Evolutionary conservation across 371 early-diverging fungal genomes (phyloP).

Genomic region (Parasitella parasitica): DNA sequence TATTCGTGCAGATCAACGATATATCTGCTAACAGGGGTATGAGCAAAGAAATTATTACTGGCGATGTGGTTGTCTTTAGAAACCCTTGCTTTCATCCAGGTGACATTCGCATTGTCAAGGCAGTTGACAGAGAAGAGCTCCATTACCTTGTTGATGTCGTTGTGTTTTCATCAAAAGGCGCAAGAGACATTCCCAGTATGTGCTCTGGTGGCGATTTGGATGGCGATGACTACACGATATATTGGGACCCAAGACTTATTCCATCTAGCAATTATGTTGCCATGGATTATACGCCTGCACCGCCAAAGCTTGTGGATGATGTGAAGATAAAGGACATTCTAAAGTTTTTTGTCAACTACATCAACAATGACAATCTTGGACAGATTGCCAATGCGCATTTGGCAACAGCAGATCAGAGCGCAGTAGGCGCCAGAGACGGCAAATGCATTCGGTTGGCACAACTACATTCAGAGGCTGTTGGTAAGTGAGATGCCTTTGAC

Average conservation of each 20-base stretch:
- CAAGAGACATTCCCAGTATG: slow-evolving; percentile 74
- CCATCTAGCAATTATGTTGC: slow-evolving; percentile 48
- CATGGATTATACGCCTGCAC: slow-evolving; percentile 60
- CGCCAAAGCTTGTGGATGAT: slow-evolving; percentile 31
- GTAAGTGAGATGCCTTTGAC: slow-evolving; percentile 13
- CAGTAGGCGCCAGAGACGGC: slow-evolving; percentile 48
- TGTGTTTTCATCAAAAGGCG: slow-evolving; percentile 78
- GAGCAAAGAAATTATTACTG: slow-evolving; percentile 34
- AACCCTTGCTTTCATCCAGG: slow-evolving; percentile 87
- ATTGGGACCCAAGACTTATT: slow-evolving; percentile 72
- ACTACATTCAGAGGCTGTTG: slow-evolving; percentile 59
- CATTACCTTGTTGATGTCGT: slow-evolving; percentile 68
- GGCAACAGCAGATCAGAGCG: slow-evolving; percentile 62
- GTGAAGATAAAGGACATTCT: slow-evolving; percentile 58
- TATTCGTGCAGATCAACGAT: slow-evolving; percentile 65
- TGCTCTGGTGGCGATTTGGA: slow-evolving; percentile 87
- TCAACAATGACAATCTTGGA: slow-evolving; percentile 74
- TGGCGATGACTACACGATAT: slow-evolving; percentile 76
- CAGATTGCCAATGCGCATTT: slow-evolving; percentile 76
- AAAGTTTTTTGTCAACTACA: slow-evolving; percentile 76
- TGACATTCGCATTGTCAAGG: slow-evolving; percentile 70
- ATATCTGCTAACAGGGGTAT: slow-evolving; percentile 3
- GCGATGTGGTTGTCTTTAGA: slow-evolving; percentile 59
- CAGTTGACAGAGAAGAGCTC: slow-evolving; percentile 62
- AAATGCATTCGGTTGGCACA: slow-evolving; percentile 66